Conservation (phyloP, 495 filamentous ascomycete genomes). For the Tuber brumale region DNA sequence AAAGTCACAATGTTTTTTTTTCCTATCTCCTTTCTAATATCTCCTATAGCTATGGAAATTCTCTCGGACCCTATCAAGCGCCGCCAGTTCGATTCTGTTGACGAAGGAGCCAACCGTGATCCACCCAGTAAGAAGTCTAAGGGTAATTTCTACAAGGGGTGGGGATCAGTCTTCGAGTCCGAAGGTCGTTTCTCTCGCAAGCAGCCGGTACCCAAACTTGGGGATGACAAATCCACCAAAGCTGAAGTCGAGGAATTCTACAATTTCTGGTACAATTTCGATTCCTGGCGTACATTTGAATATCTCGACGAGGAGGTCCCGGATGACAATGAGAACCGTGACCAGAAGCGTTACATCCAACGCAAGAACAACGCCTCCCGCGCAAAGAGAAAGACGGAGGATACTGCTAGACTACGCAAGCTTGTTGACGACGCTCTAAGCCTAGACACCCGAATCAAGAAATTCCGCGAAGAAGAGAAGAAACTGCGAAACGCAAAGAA, state of each 20-base stretch:
- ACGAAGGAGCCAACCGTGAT: slow-evolving; percentile 85
- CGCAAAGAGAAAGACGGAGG: slow-evolving; percentile 98
- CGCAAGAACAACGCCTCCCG: slow-evolving; percentile 95
- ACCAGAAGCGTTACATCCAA: slow-evolving; percentile 96
- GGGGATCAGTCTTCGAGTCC: slow-evolving; percentile 75
- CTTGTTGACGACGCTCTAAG: slow-evolving; percentile 77
- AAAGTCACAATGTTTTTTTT: not conserved
- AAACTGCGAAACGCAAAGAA: slow-evolving; percentile 91
- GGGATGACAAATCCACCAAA: slow-evolving; percentile 75
- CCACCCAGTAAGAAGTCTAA: slow-evolving; percentile 87
- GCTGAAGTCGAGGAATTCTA: slow-evolving; percentile 92
- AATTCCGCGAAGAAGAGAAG: slow-evolving; percentile 82
- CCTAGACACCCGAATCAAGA: slow-evolving; percentile 90
- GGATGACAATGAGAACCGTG: slow-evolving; percentile 96
- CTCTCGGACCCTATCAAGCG: slow-evolving; percentile 87
- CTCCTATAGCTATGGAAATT: slow-evolving; percentile 61
- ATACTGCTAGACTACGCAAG: slow-evolving; percentile 79
- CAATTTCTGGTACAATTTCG: slow-evolving; percentile 99
- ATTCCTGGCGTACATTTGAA: slow-evolving; percentile 95
- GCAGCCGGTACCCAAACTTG: slow-evolving; percentile 77
- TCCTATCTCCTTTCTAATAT: slow-evolving; percentile 9
- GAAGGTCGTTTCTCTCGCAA: slow-evolving; percentile 87
- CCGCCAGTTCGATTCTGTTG: slow-evolving; percentile 92
- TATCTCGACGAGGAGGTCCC: slow-evolving; percentile 98
- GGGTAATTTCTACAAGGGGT: slow-evolving; percentile 91